These are phyloP conservation scores for Heliamphora exappendiculata DNA, from an alignment of 148 eudicot species.

Conservation along the genomic window DNA sequence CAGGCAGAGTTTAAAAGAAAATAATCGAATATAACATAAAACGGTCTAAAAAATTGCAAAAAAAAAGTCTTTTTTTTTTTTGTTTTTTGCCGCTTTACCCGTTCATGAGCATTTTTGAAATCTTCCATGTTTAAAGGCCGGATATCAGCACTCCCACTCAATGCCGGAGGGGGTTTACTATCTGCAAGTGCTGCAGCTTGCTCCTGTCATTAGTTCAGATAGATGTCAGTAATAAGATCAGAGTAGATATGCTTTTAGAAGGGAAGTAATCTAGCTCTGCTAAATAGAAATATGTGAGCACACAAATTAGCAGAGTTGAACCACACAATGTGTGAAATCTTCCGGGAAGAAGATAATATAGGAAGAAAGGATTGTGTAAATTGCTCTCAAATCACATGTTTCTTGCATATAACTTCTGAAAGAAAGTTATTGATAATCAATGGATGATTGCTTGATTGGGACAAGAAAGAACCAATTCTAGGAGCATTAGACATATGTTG, in stretches of 20 bases:
- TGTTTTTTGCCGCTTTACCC: conserved; percentile 15
- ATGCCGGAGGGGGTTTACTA: conserved; percentile 63
- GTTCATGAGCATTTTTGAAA: conserved; percentile 23
- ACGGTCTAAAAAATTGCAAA: not conserved
- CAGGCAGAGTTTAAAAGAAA: not conserved
- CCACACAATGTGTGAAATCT: not conserved
- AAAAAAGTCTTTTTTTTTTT: not conserved
- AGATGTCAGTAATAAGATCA: not conserved
- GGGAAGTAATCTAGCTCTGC: not conserved
- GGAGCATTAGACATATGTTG: not conserved
- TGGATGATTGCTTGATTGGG: no score
- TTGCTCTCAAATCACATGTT: not conserved
- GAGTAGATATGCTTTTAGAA: not conserved
- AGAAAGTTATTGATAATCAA: not conserved
- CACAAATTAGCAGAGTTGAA: not conserved
- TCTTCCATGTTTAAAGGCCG: conserved; percentile 24
- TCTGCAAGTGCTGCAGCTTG: conserved; percentile 63
- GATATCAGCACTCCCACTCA: conserved; percentile 23
- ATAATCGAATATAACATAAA: not conserved
- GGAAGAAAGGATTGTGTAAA: not conserved
- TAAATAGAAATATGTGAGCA: not conserved
- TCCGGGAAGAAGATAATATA: not conserved
- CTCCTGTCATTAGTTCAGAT: conserved; percentile 51
- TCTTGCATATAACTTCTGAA: not conserved
- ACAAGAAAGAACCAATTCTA: not conserved